Conservation (phyloP, 1,139 yeast genomes). For the Blastobotrys capitulatus region DNA sequence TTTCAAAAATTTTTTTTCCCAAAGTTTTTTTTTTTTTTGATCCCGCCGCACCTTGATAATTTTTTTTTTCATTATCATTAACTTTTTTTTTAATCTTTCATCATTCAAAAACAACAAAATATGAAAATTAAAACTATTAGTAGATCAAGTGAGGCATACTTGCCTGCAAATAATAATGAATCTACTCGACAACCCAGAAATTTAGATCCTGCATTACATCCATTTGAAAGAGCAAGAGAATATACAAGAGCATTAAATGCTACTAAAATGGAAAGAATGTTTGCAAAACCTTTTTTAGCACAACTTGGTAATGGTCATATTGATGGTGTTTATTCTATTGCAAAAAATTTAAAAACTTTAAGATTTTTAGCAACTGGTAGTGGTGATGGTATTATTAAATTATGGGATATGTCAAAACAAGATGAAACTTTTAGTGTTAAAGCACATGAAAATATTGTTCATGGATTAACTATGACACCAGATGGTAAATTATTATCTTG, state of each 20-base stretch:
- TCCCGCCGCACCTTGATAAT: neutral
- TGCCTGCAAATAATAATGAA: constrained; percentile 87
- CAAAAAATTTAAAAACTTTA: constrained; percentile 66
- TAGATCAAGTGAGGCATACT: constrained; percentile 83
- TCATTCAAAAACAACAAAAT: neutral
- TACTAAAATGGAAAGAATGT: constrained; percentile 90
- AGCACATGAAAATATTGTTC: constrained; percentile 88
- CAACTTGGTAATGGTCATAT: constrained; percentile 93
- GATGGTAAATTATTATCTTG: constrained; percentile 67
- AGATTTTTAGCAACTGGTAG: constrained; percentile 84
- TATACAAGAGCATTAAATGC: constrained; percentile 93
- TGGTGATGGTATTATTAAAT: constrained; percentile 91
- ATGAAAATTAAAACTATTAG: constrained; percentile 85
- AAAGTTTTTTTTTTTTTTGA: neutral
- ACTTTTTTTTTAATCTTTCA: neutral
- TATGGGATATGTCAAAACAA: constrained; percentile 80
- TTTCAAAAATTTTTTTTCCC: neutral
- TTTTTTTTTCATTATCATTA: neutral
- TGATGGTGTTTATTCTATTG: constrained; percentile 90
- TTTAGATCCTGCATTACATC: constrained; percentile 90
- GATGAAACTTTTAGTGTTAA: constrained; percentile 70
- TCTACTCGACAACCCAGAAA: constrained; percentile 85
- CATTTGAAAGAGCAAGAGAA: constrained; percentile 94
- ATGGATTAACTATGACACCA: constrained; percentile 81
- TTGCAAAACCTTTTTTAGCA: constrained; percentile 96